Conservation (phyloP, 768 basidiomycete genomes). For the Peribolospora baueri region DNA sequence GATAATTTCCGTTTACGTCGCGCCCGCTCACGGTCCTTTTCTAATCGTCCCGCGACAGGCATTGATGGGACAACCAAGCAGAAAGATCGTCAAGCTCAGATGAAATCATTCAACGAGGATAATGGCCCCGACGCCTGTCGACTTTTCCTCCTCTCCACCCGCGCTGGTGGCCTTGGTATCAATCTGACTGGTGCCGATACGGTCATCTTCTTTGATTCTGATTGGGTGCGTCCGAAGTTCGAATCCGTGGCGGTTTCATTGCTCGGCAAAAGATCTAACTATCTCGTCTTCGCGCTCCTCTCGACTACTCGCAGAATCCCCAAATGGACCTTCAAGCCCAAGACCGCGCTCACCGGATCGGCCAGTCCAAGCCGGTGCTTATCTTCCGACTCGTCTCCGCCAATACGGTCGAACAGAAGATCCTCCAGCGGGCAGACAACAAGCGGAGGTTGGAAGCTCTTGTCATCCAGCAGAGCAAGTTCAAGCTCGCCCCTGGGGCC, state of each 20-base stretch:
- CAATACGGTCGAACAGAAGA: constrained; percentile 75
- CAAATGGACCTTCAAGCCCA: constrained; percentile 94
- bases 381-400: constrained; percentile 67
- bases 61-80: constrained; percentile 67
- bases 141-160: constrained; percentile 55
- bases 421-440: constrained; percentile 36
- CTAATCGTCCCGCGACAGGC: constrained; percentile 20
- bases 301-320: constrained; percentile 35
- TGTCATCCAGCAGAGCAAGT: constrained; percentile 65
- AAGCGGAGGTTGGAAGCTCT: constrained; percentile 68
- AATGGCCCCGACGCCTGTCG: constrained; percentile 28
- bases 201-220: constrained; percentile 80
- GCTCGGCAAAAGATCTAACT: background rate
- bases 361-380: constrained; percentile 45
- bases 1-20: too few relatives aligned
- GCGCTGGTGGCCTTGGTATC: constrained; percentile 55
- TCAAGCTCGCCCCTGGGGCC: constrained; percentile 24
- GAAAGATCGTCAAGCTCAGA: constrained; percentile 50
- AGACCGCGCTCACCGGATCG: constrained; percentile 86
- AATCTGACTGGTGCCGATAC: constrained; percentile 65
- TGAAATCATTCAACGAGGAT: constrained; percentile 47
- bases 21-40: too few relatives aligned
- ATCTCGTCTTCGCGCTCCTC: constrained; percentile 11
- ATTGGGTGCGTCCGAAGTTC: constrained; percentile 30
- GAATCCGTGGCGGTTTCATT: constrained; percentile 8